These are phyloP conservation scores for Herpetomonas tarakana DNA, from an alignment of 208 protist species.

Conservation along the genomic window DNA sequence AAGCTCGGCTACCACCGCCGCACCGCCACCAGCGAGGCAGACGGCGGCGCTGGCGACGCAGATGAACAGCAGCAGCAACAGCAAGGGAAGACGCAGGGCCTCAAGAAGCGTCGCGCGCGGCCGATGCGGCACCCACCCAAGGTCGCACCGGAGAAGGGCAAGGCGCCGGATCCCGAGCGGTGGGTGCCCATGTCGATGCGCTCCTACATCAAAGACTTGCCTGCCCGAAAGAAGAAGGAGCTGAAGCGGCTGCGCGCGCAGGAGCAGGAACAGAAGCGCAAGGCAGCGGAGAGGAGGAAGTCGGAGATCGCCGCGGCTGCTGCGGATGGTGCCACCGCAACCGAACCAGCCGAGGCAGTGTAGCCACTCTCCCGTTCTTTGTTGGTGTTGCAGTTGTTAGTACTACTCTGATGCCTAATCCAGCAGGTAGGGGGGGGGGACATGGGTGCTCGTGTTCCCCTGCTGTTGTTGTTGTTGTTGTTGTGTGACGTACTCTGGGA, in stretches of 20 bases:
- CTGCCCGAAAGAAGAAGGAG: constrained; percentile 74
- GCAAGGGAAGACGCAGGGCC: not conserved
- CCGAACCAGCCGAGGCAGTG: constrained; percentile 12
- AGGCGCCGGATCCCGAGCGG: constrained; percentile 70
- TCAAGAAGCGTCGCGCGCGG: constrained; percentile 19
- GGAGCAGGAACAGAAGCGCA: constrained; percentile 82
- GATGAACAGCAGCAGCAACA: not conserved
- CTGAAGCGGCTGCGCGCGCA: constrained; percentile 74
- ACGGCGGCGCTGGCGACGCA: constrained; percentile 1
- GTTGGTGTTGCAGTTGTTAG: not conserved
- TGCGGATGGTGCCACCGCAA: constrained; percentile 3
- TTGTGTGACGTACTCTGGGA: constrained; percentile 8
- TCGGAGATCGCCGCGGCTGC: constrained; percentile 7
- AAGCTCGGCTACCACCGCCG: constrained; percentile 57
- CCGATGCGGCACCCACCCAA: constrained; percentile 17
- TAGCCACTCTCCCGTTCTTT: too few relatives aligned
- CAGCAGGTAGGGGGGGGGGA: not conserved
- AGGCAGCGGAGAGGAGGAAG: constrained; percentile 32
- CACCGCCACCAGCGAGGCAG: constrained; percentile 20
- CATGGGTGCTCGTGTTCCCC: not conserved
- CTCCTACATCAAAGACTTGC: constrained; percentile 83
- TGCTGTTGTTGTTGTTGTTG: constrained; percentile 15
- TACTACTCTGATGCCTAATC: too few relatives aligned
- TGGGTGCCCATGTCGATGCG: constrained; percentile 83
- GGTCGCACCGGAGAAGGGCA: constrained; percentile 17